phyloP scores from a whole-genome alignment of 306 rosid genomes.

The Medicago ruthenica region DNA sequence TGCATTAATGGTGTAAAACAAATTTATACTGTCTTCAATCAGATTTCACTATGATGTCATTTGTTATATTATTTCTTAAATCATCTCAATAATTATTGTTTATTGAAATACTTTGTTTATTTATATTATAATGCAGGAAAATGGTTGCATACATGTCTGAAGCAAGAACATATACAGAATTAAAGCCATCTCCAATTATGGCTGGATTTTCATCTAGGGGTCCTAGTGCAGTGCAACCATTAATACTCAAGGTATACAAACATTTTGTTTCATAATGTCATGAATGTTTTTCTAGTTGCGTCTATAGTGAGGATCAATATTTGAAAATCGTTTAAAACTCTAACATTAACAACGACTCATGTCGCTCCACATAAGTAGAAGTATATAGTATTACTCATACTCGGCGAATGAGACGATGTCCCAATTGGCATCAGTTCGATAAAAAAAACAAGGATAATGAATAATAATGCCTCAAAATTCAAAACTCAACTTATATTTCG shows the following conservation, averaged over 20 bases:
- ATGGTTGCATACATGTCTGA: slow-evolving; percentile 55
- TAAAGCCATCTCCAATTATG: slow-evolving; percentile 64
- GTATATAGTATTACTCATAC: neutral
- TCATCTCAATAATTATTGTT: neutral
- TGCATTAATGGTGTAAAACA: neutral
- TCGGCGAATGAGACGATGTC: neutral
- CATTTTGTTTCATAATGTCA: neutral
- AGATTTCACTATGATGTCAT: neutral
- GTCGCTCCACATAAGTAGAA: neutral
- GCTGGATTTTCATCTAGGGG: slow-evolving; percentile 82
- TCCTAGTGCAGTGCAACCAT: slow-evolving; percentile 53
- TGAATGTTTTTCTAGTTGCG: neutral
- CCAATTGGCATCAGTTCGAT: neutral
- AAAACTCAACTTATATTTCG: neutral
- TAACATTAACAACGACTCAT: neutral
- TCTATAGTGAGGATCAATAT: neutral
- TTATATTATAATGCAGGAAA: slow-evolving; percentile 38
- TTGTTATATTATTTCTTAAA: neutral
- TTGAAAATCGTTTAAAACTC: neutral
- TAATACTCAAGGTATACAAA: slow-evolving; percentile 65
- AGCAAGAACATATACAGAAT: slow-evolving; percentile 50
- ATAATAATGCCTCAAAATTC: neutral
- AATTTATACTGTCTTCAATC: neutral
- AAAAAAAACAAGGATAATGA: neutral
- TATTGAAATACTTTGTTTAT: neutral